Percentiles rank a stretch among this genome's conserved stretches.
phyloP scores from a whole-genome alignment of 306 rosid species.

The Oemleria cerasiformis region DNA sequence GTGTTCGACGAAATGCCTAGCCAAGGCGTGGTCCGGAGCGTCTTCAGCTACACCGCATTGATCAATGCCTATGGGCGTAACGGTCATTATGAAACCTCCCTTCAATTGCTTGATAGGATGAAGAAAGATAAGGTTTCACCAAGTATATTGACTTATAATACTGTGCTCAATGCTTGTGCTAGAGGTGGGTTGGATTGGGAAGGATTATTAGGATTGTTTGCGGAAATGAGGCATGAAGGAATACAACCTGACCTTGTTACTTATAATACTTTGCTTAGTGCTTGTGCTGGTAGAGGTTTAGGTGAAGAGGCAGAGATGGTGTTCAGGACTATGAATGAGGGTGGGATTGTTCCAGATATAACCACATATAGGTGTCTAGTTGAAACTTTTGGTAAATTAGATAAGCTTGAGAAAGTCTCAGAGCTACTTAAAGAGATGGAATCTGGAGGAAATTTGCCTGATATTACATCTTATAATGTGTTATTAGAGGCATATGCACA shows the following conservation, averaged over 20 bases:
- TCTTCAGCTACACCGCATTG: slow-evolving; percentile 81
- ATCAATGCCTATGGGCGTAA: slow-evolving; percentile 95
- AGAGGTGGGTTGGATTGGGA: slow-evolving; percentile 97
- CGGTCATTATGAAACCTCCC: slow-evolving; percentile 66
- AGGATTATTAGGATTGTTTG: slow-evolving; percentile 83
- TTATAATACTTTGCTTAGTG: slow-evolving; percentile 85
- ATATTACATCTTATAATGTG: slow-evolving; percentile 83
- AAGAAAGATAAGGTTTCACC: slow-evolving; percentile 78
- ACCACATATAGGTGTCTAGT: slow-evolving; percentile 72
- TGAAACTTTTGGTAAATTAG: slow-evolving; percentile 74
- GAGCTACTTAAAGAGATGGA: slow-evolving; percentile 90
- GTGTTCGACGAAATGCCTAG: slow-evolving; percentile 88
- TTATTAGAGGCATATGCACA: slow-evolving; percentile 69
- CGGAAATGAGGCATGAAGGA: slow-evolving; percentile 98
- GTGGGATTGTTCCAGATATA: slow-evolving; percentile 83
- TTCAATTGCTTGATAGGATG: slow-evolving; percentile 66
- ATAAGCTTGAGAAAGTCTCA: slow-evolving; percentile 68
- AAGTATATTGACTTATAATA: slow-evolving; percentile 73
- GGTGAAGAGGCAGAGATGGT: slow-evolving; percentile 94
- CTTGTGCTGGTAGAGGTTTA: slow-evolving; percentile 77
- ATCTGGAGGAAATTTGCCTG: slow-evolving; percentile 78
- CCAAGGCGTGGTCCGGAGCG: slow-evolving; percentile 72
- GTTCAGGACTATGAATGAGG: slow-evolving; percentile 90
- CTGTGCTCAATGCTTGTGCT: slow-evolving; percentile 90
- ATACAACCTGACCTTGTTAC: slow-evolving; percentile 80